Evolutionary conservation across 2,329 filamentous ascomycete species (phyloP).

Genomic region (Colletotrichum truncatum): DNA sequence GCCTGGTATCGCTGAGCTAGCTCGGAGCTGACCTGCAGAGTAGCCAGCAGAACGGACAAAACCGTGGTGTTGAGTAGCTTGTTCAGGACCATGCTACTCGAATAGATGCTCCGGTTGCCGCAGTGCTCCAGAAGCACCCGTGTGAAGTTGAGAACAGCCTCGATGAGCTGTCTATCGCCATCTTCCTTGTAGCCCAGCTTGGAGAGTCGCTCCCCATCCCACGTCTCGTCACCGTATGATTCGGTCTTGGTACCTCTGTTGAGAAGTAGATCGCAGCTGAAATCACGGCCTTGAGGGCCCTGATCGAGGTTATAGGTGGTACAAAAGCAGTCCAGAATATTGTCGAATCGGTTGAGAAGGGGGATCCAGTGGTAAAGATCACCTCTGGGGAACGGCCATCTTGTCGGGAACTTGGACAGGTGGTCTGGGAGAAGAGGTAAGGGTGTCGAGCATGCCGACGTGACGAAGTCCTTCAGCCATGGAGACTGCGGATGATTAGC

Average conservation of each 20-base stretch:
- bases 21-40: conserved; percentile 83
- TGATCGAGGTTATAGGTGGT: conserved; percentile 81
- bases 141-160: conserved; percentile 85
- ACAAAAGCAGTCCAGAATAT: conserved; percentile 83
- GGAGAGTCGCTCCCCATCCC: conserved; percentile 56
- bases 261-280: conserved; percentile 72
- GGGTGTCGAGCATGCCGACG: conserved; percentile 72
- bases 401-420: conserved; percentile 81
- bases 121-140: conserved; percentile 91
- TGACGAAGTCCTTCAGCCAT: conserved; percentile 84
- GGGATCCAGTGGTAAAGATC: conserved; percentile 99
- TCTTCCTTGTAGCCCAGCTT: conserved; percentile 74
- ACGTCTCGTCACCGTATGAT: conserved; percentile 58
- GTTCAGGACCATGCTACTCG: conserved; percentile 89
- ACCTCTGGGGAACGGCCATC: conserved; percentile 95
- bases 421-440: conserved; percentile 80
- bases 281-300: conserved; percentile 83
- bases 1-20: conserved; percentile 93
- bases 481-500: conserved; percentile 71
- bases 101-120: conserved; percentile 95
- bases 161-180: conserved; percentile 82
- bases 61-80: conserved; percentile 90
- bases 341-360: conserved; percentile 91
- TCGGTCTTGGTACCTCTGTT: conserved; percentile 64
- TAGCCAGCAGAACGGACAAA: conserved; percentile 78